Evolutionary conservation across 2,329 filamentous ascomycete genomes (phyloP).

Genomic region (Ophiognomonia clavigignenti-juglandacearum): DNA sequence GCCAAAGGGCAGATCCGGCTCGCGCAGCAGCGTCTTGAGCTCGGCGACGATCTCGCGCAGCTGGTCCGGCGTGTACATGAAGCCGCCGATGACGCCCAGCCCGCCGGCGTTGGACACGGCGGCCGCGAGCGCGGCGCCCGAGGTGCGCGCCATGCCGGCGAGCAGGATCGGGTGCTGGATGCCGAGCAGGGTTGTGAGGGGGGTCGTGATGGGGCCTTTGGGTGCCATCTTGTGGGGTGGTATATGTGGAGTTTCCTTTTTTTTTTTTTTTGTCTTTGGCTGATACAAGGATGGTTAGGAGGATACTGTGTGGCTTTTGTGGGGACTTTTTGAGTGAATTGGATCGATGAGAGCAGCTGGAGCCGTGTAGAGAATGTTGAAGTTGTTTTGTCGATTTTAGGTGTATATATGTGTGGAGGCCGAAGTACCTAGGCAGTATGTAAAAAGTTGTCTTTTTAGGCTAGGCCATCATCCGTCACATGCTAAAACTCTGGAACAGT

Average conservation of each 20-base stretch:
- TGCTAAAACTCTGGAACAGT: no score
- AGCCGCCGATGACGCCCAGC: conserved; percentile 69
- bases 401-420: no score
- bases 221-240: conserved; percentile 30
- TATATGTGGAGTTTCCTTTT: neutral
- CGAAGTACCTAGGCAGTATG: no score
- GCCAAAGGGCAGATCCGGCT: conserved; percentile 74
- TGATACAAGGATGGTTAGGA: no score
- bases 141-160: conserved; percentile 88
- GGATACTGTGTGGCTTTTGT: no score
- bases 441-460: no score
- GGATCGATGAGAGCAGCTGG: no score
- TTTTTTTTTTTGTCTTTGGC: no score
- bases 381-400: no score
- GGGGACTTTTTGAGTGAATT: no score
- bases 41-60: conserved; percentile 78
- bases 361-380: no score
- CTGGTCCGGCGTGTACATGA: conserved; percentile 68
- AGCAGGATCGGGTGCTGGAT: conserved; percentile 89
- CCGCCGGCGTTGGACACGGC: conserved; percentile 87
- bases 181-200: conserved; percentile 70
- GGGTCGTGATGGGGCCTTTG: conserved; percentile 62
- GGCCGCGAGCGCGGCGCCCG: conserved; percentile 71
- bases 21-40: conserved; percentile 68
- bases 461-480: no score